phyloP scores from a whole-genome alignment of 257 asterid genomes.

The Osmanthus fragrans region DNA sequence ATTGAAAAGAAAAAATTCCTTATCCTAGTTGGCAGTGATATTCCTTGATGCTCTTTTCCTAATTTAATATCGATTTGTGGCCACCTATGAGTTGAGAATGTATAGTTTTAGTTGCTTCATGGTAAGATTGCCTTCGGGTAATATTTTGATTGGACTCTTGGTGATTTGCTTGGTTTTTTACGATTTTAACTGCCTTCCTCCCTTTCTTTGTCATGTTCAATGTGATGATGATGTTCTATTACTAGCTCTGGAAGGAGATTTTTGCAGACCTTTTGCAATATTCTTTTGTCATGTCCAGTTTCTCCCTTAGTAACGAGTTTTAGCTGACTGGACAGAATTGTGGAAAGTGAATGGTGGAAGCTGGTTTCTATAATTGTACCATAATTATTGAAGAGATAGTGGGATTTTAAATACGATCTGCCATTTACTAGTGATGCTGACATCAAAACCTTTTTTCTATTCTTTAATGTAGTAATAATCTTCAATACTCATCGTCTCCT shows the following conservation, averaged over 20 bases:
- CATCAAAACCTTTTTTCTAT: neutral
- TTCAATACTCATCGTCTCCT: conserved; percentile 20
- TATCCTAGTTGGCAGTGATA: neutral
- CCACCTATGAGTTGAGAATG: neutral
- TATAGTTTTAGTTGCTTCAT: neutral
- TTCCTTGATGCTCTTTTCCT: neutral
- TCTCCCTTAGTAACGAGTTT: conserved; percentile 1
- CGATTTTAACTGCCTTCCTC: neutral
- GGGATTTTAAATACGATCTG: neutral
- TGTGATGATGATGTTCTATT: neutral
- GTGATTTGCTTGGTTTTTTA: neutral
- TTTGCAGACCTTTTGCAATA: neutral
- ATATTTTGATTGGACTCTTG: neutral
- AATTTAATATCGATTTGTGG: neutral
- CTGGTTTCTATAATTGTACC: neutral
- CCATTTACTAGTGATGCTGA: neutral
- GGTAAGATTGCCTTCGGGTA: neutral
- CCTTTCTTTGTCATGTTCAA: neutral
- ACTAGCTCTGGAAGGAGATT: neutral
- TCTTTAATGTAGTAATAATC: neutral
- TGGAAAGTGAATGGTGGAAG: neutral
- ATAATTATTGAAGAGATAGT: neutral
- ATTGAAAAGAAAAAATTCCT: neutral
- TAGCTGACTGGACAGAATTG: neutral
- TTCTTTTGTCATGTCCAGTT: neutral